These are phyloP conservation scores for Phoenix roebelenii DNA, from an alignment of 176 grass and related monocot genomes.

Conservation along the genomic window DNA sequence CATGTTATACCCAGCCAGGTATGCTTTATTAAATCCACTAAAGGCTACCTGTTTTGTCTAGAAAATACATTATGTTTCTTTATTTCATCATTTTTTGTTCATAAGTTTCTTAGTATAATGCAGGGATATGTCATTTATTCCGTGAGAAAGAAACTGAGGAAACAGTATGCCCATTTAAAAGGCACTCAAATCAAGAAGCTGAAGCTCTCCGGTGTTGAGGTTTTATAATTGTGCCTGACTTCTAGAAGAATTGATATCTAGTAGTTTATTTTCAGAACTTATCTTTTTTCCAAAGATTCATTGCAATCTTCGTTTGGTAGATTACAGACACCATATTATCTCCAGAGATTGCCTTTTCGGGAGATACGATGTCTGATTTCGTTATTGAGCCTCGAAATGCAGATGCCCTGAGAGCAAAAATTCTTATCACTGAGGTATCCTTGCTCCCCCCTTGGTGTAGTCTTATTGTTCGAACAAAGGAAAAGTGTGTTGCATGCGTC, in stretches of 20 bases:
- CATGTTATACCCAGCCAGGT: constrained; percentile 94
- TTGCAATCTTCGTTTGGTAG: constrained; percentile 13
- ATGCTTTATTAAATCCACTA: constrained; percentile 15
- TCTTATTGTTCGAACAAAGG: too few relatives aligned
- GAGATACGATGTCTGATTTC: constrained; percentile 92
- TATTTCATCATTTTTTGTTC: not conserved
- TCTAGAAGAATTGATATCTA: not conserved
- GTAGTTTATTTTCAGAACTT: not conserved
- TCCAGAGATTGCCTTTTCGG: constrained; percentile 90
- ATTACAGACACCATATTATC: constrained; percentile 77
- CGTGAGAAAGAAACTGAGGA: constrained; percentile 73
- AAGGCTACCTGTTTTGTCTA: constrained; percentile 2
- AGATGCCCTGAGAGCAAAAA: constrained; percentile 87
- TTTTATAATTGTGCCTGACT: constrained; percentile 21
- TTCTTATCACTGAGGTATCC: constrained; percentile 77
- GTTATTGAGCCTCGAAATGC: constrained; percentile 84
- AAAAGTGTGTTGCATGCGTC: not conserved
- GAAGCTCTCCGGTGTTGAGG: constrained; percentile 70
- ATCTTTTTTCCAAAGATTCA: not conserved
- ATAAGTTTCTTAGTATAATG: constrained; percentile 1
- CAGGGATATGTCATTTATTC: constrained; percentile 95
- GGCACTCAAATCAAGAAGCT: constrained; percentile 81
- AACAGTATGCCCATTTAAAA: constrained; percentile 76
- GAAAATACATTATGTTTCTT: not conserved
- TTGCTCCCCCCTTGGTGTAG: constrained; percentile 11